phyloP scores from a whole-genome alignment of 352 stramenopile species.

The Phytophthora fragariaefolia region DNA sequence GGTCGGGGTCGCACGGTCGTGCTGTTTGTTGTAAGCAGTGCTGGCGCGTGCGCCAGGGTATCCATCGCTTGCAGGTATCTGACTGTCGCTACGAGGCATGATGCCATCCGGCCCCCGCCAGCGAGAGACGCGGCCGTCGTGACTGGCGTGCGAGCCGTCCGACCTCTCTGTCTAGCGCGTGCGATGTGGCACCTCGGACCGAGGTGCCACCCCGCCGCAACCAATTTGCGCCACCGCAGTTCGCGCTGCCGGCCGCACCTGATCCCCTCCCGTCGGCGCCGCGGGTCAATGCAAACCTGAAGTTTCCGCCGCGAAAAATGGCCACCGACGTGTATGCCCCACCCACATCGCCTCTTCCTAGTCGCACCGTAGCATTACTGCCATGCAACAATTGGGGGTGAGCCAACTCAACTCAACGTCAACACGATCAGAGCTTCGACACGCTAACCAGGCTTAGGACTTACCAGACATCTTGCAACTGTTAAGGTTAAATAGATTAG shows the following conservation, averaged over 20 bases:
- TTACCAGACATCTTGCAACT: too few species aligned
- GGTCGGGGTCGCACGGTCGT: too few species aligned
- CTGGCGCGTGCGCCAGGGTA: neutral
- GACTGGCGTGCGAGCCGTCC: constrained; percentile 15
- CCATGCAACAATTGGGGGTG: neutral
- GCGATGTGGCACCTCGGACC: too few species aligned
- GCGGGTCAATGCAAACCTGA: constrained; percentile 16
- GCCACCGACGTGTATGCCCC: neutral
- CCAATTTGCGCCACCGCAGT: too few species aligned
- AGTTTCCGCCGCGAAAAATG: constrained; percentile 10
- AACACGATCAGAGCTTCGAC: too few species aligned
- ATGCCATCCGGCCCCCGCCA: neutral
- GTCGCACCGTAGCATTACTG: constrained; percentile 21
- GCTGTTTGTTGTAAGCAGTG: neutral
- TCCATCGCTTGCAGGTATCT: constrained; percentile 2
- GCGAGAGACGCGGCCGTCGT: neutral
- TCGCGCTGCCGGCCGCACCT: constrained; percentile 13
- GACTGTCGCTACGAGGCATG: neutral
- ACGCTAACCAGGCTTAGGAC: too few species aligned
- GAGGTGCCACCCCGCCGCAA: neutral
- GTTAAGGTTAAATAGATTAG: too few species aligned
- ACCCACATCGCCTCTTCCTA: neutral
- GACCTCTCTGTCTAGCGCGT: too few species aligned
- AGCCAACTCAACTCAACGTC: neutral
- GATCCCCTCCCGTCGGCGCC: neutral